Base-by-base conservation (phyloP, 169 alveolate genomes). In the Eimeria tenella region DNA sequence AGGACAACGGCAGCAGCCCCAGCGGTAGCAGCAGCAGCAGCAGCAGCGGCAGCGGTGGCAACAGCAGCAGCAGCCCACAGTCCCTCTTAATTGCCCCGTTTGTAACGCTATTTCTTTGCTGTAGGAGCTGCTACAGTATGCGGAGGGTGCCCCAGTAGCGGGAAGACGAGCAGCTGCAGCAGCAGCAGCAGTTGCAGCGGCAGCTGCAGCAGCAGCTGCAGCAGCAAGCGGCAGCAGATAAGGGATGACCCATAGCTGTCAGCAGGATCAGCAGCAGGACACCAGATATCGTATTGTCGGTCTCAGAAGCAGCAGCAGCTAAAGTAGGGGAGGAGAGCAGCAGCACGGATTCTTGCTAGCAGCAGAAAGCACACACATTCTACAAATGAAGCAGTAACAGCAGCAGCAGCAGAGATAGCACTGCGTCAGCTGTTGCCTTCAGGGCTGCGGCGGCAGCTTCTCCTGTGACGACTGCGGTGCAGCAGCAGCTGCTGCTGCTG, bases 401-500 rank as follows among this genome's bases (percentile, higher is more conserved):
- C 73, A 63, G 73, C 73, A 63, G 73, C 73, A 63, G 73, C 73
- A 63, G 73, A 25, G 17, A 17, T 55, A 71, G 49, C 56, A 71
- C n/a, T 5, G 7, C 82, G 23, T 5, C 50, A 31, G 82, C 82
- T 10, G 56, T 11, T 50, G 50, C 56, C 82, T 10, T 21, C 82
- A 71, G 49, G 53, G 23, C n/a, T 5, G 7, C 82, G 23, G 52
- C 50, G 42, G 82, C 82, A 21, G 56, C 55, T 50, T 21, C 4
- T 21, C 4, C 82, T 71, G 50, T 31, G 42, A 31, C 82, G 17
- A 5, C 82, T n/a, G 49, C 56, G 23, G 55, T 5, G 7, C 82
- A 71, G 52, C 50, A 31, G 82, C 82, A 21, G 56, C 55, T 50
- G 50, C 56, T 71, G 50, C 82, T 71, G 50, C 82, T n/a, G 82